Base-by-base conservation (phyloP, 768 basidiomycete genomes). In the Porphyrellus cyaneotinctus region DNA sequence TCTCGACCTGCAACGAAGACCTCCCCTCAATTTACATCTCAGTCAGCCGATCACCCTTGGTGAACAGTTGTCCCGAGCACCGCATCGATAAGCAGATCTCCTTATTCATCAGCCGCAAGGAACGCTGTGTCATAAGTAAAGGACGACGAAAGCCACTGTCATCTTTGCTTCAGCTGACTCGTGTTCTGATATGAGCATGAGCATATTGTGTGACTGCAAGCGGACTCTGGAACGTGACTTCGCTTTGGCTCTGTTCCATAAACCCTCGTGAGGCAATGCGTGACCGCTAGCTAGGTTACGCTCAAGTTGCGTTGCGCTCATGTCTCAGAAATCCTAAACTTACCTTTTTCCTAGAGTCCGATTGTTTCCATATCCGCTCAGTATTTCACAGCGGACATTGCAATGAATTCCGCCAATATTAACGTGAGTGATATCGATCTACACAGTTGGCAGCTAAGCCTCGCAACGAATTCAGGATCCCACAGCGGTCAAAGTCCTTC, bases 401-500 rank as follows among this genome's bases (percentile, higher is more conserved):
- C 39, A 12, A 58, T 58, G 56, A 18, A 38, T 64, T 77, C 75
- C 58, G 80, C 75, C 61, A 83, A 83, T 67, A 81, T 84, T 57
- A 84, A 83, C 67, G 84, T 84, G 66, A 70, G 65, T 54, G 13
- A 15, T n/a, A n/a, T 30, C 14, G 43, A 36, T n/a, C n/a, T 22
- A 11, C 8, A 20, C 38, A 28, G 20, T 30, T 38, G 9, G 10
- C 28, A 17, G 36, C n/a, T 11, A 23, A 36, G 24, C 55, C 31
- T 4, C 28, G 15, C 49, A 13, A 59, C 44, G 30, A 30, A 18
- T 46, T 31, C 63, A 90, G 87, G 87, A 90, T 67, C 73, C 84
- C 43, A 74, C 74, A 54, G 80, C 78, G 41, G 76, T 93, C 43
- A 78, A 81, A 59, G 83, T 87, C 24, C 75, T 92, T 23, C 77